A percentile compares a stretch with the other conserved stretches of the same genome.
phyloP scores from a whole-genome alignment of 106 monocot genomes.

The Acorus gramineus region DNA sequence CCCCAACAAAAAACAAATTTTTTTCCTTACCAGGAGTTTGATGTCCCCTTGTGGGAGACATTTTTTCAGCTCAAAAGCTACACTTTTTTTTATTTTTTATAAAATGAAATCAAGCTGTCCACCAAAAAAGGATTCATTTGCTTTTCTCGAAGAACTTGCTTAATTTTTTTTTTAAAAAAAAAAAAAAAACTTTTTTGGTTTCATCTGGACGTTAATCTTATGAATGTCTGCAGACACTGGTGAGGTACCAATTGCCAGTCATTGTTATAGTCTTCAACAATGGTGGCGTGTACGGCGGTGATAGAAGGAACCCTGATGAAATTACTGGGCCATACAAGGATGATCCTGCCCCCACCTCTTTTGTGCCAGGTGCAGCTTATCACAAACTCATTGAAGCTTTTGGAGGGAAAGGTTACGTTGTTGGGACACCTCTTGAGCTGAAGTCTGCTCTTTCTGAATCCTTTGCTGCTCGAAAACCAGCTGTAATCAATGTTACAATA shows the following conservation, averaged over 20 bases:
- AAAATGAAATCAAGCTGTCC: too few relatives aligned
- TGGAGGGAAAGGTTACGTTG: background rate
- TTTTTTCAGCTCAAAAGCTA: too few relatives aligned
- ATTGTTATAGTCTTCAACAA: constrained; percentile 4
- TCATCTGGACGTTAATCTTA: too few relatives aligned
- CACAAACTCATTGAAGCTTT: background rate
- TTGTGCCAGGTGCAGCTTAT: background rate
- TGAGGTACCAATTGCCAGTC: constrained; percentile 4
- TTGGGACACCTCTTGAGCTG: background rate
- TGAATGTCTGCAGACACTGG: background rate
- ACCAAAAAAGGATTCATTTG: too few relatives aligned
- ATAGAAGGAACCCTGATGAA: constrained; percentile 3
- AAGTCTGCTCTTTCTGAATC: background rate
- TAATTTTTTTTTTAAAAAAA: too few relatives aligned
- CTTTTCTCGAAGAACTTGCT: too few relatives aligned
- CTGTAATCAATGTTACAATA: too few relatives aligned
- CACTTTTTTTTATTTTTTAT: too few relatives aligned
- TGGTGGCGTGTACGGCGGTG: constrained; percentile 1
- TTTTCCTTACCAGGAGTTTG: too few relatives aligned
- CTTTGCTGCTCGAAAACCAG: background rate
- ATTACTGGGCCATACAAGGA: background rate
- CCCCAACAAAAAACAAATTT: too few relatives aligned
- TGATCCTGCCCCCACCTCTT: background rate
- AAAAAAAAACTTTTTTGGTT: too few relatives aligned
- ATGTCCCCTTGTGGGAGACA: too few relatives aligned